Conservation (phyloP, 2,329 filamentous ascomycete genomes). For the Scedosporium apiospermum region DNA sequence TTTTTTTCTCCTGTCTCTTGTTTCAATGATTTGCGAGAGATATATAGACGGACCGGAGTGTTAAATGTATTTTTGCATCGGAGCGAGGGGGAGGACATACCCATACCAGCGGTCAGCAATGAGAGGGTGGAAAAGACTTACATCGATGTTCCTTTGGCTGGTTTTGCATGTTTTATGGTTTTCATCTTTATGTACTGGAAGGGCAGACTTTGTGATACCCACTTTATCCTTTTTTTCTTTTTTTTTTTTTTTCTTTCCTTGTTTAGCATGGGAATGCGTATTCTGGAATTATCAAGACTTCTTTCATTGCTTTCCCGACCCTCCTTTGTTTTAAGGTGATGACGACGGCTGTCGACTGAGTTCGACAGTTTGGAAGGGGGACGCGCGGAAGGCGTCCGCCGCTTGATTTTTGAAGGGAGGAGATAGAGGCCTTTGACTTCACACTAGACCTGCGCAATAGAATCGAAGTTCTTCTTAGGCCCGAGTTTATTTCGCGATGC, state of each 20-base stretch:
- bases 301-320: too few relatives aligned
- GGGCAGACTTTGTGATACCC: neutral
- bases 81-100: neutral
- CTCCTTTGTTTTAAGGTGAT: too few relatives aligned
- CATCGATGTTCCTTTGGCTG: neutral
- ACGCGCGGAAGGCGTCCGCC: too few relatives aligned
- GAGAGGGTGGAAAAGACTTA: neutral
- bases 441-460: too few relatives aligned
- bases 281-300: neutral
- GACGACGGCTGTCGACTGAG: too few relatives aligned
- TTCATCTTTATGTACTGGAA: neutral
- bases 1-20: neutral
- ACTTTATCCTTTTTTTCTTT: neutral
- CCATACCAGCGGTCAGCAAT: neutral
- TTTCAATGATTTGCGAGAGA: neutral
- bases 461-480: too few relatives aligned
- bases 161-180: neutral
- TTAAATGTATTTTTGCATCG: neutral
- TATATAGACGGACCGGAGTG: neutral
- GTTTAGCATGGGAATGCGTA: neutral
- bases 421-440: too few relatives aligned
- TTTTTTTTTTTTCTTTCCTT: constrained; percentile 1
- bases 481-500: too few relatives aligned
- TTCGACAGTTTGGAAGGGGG: too few relatives aligned
- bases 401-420: too few relatives aligned